Evolutionary conservation across 768 basidiomycete species (phyloP), one percentile per base, ranked within the genome.

Genomic region (Vararia minispora): DNA sequence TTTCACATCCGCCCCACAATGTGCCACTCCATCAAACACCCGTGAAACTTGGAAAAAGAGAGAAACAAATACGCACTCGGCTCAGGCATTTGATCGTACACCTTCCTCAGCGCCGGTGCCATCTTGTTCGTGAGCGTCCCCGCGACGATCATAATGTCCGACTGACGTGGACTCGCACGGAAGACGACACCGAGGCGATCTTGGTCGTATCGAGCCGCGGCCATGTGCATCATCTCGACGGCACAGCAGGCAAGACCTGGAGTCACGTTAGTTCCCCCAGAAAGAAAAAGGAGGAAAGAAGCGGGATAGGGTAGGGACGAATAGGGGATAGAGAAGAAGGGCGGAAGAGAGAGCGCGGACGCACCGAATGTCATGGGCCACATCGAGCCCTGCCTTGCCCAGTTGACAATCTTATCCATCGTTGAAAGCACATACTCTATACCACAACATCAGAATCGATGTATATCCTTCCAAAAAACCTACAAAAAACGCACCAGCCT

Each of bases 181-280:
- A 99, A 99, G 28, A 99, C 86, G 41, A 98, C 80, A 47, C 95
- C 95, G 23, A 99, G 68, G 44, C 95, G 76, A 59, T 99, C 95
- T 59, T 98, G 95, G 61, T 99, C 95, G 59, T 98, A 99, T 41
- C 95, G 79, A 13, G 95, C 88, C 28, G 95, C 92, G 35, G 95
- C 95, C 91, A 98, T 94, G 67, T 99, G 95, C 92, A 95, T 97
- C 85, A 89, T 88, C 66, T 99, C 95, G 23, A 99, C 95, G 17
- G 95, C 95, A 60, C 95, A 99, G 60, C 95, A 99, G 4, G 95
- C 95, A 36, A 99, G 75, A 64, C 94, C 90, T 85, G 46, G 5
- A 10, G 20, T 35, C 12, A 28, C 6, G 29, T 35, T 13, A 28
- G 45, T 33, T n/a, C n/a, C 32, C 9, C 17, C 10, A 33, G 27